Evolutionary conservation across 108 stramenopile genomes (phyloP).

Genomic region (Cylindrotheca fusiformis): DNA sequence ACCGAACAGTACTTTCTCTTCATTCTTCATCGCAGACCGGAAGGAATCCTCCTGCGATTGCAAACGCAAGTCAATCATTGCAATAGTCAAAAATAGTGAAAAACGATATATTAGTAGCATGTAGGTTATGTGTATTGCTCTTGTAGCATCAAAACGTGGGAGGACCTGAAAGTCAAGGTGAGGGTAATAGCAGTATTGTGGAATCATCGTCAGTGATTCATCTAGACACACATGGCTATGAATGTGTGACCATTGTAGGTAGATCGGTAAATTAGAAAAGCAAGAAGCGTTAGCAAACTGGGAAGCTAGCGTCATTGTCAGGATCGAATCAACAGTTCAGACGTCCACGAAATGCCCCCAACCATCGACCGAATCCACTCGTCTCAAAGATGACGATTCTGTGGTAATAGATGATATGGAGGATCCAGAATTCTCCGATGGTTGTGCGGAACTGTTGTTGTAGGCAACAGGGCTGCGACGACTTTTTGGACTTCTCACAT

Average conservation of each 20-base stretch:
- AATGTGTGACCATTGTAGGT: neutral
- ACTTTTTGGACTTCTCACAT: neutral
- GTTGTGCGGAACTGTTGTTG: neutral
- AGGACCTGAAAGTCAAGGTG: neutral
- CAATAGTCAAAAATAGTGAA: no score
- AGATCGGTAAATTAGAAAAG: neutral
- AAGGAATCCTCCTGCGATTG: no score
- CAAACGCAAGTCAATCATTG: no score
- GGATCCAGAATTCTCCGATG: neutral
- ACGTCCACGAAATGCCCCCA: neutral
- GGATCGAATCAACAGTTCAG: neutral
- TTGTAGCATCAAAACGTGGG: neutral
- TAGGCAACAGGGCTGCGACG: neutral
- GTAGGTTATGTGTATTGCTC: no score
- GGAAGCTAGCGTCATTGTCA: no score
- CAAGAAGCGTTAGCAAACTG: neutral
- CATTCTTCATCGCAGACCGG: no score
- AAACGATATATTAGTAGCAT: no score
- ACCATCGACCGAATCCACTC: neutral
- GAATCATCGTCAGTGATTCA: neutral
- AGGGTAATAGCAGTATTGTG: neutral
- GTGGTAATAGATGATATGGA: neutral
- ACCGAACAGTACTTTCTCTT: no score
- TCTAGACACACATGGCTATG: neutral
- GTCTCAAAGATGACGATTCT: neutral